These are phyloP conservation scores for Lycium ferocissimum DNA, from an alignment of 257 asterid genomes.

Conservation along the genomic window DNA sequence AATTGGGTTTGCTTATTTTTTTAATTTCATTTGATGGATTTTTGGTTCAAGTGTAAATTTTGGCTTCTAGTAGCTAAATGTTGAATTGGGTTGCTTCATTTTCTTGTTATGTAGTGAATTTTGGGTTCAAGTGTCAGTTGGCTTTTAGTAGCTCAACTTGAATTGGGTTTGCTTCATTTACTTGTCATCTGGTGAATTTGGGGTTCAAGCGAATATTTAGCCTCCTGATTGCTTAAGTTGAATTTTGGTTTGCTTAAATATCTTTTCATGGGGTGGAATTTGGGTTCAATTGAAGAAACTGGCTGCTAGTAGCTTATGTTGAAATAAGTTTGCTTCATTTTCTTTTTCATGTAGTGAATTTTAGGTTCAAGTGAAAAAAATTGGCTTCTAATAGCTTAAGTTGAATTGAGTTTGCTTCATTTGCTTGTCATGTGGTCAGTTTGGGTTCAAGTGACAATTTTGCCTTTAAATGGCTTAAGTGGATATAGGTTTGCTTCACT, in stretches of 20 bases:
- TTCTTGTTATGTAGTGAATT: neutral
- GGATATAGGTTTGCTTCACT: neutral
- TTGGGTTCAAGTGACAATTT: neutral
- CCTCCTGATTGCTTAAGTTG: neutral
- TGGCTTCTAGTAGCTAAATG: neutral
- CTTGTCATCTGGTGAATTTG: neutral
- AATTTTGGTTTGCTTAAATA: neutral
- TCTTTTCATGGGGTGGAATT: constrained; percentile 2
- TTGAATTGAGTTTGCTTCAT: neutral
- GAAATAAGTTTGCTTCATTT: constrained; percentile 18
- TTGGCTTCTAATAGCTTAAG: neutral
- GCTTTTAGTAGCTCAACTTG: neutral
- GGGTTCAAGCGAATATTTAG: neutral
- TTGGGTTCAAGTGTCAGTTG: constrained; percentile 8
- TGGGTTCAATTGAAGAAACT: neutral
- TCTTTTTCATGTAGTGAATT: neutral
- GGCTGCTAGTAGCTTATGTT: neutral
- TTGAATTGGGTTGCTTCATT: neutral
- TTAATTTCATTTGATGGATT: neutral
- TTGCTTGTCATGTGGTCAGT: neutral
- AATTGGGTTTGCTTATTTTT: too few relatives aligned
- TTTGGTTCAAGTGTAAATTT: neutral
- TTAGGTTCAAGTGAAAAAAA: neutral
- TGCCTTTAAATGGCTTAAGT: neutral
- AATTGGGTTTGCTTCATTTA: neutral